Evolutionary conservation across 2,329 filamentous ascomycete species (phyloP), one percentile per base, ranked within the genome.

Genomic region (Colletotrichum sp.): DNA sequence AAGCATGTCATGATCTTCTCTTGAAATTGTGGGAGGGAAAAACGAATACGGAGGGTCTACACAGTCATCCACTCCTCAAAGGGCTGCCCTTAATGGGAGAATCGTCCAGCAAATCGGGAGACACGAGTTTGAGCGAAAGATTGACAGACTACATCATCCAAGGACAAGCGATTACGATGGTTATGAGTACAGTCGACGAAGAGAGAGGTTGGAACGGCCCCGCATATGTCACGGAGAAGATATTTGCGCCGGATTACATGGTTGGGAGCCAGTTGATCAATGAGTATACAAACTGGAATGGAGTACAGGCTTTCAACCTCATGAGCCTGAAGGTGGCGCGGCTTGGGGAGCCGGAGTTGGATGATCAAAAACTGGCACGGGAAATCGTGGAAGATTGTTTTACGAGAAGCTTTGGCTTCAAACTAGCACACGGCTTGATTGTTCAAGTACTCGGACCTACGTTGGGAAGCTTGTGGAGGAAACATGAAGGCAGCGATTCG

Each of bases 91-190:
- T 87, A 68, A 84, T 86, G 80, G 77, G 84, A 77, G 67, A 82
- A 76, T 15, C 84, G 83, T 79, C 82, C 80, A 5, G 72, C 85
- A 5, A 85, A 88, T 8, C 87, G 87, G 36, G 79, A 18, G 16
- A 60, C n/a, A 18, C 34, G 12, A 21, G 24, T 26, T 15, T 83
- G 15, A 84, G 84, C 49, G 83, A 80, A 70, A 83, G 88, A 77
- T 83, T 92, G 79, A 88, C 87, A 4, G 90, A 92, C 78, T 92
- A 92, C 77, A 90, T 91, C 71, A 88, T 89, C 55, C 90, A 92
- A 76, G 90, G 89, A 5, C 89, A 91, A 76, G 88, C 84, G 5
- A 85, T 90, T 77, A 86, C 84, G 8, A 82, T 89, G 81, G 89
- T 88, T 1, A 87, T 90, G 87, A 86, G 88, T 3, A 85, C 89